These are phyloP conservation scores for Pythium rhizo-oryzae DNA, from an alignment of 352 stramenopile genomes.

Conservation along the genomic window DNA sequence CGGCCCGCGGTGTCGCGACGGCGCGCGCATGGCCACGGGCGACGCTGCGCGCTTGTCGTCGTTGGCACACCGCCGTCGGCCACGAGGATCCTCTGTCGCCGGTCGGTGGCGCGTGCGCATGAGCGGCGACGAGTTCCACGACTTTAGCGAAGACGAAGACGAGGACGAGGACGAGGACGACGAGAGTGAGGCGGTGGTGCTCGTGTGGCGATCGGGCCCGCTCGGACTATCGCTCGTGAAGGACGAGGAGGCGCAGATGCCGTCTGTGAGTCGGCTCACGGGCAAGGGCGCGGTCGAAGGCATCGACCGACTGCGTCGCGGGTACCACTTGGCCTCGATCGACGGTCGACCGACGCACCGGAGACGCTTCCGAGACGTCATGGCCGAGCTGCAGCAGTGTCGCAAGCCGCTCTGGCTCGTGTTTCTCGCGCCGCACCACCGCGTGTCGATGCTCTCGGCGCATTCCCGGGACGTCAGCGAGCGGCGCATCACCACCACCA, in stretches of 20 bases:
- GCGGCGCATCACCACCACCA: neutral
- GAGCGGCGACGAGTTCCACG: conserved; percentile 27
- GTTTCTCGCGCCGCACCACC: conserved; percentile 40
- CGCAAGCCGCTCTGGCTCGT: conserved; percentile 54
- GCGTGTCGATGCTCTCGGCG: conserved; percentile 14
- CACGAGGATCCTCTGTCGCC: neutral
- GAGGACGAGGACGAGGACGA: conserved; percentile 1
- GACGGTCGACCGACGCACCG: conserved; percentile 44
- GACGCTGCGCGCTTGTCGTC: neutral
- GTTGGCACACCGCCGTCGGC: neutral
- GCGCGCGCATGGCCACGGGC: conserved; percentile 4
- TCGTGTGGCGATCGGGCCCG: conserved; percentile 53
- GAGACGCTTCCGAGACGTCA: conserved; percentile 37
- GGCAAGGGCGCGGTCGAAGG: conserved; percentile 50
- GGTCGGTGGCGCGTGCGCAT: conserved; percentile 8
- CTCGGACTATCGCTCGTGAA: conserved; percentile 59
- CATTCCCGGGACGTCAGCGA: neutral
- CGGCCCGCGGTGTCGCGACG: conserved; percentile 15
- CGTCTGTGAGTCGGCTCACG: conserved; percentile 70
- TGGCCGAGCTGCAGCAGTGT: conserved; percentile 34
- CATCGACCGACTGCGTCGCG: conserved; percentile 47
- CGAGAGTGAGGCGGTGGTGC: conserved; percentile 32
- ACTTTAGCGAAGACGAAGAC: conserved; percentile 15
- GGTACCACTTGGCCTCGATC: conserved; percentile 51
- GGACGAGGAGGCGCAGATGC: conserved; percentile 48